Conservation (phyloP, 2,329 filamentous ascomycete species). For the Lasiodiplodia hormozganensis region DNA sequence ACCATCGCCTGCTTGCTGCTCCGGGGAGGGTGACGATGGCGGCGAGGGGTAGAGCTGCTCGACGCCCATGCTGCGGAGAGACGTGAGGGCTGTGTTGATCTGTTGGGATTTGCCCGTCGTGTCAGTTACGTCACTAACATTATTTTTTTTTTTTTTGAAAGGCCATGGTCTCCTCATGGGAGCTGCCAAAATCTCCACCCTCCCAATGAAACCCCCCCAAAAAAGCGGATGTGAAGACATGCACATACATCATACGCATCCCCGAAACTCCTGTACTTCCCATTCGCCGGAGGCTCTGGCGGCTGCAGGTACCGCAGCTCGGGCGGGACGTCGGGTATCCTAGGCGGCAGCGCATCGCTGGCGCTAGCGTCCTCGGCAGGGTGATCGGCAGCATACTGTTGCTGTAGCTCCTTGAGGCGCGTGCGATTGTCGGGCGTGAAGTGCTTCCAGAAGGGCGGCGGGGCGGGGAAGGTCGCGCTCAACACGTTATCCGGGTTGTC, state of each 20-base stretch:
- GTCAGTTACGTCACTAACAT: neutral
- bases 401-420: constrained; percentile 60
- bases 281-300: constrained; percentile 73
- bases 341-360: neutral
- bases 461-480: constrained; percentile 77
- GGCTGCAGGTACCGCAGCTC: constrained; percentile 82
- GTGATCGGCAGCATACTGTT: constrained; percentile 39
- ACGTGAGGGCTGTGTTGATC: constrained; percentile 67
- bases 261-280: constrained; percentile 79
- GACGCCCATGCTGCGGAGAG: constrained; percentile 74
- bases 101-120: constrained; percentile 32
- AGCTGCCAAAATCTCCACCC: neutral
- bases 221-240: neutral
- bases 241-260: constrained; percentile 24
- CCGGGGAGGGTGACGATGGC: constrained; percentile 35
- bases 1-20: neutral
- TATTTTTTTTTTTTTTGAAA: neutral
- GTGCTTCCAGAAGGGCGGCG: constrained; percentile 87
- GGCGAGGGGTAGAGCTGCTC: constrained; percentile 69
- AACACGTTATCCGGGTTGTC: constrained; percentile 52
- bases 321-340: constrained; percentile 61
- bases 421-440: constrained; percentile 80
- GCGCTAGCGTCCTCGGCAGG: constrained; percentile 29
- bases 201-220: neutral
- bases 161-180: no score